Evolutionary conservation across 2,329 filamentous ascomycete genomes (phyloP).

Genomic region (Paraconiothyrium sp.): DNA sequence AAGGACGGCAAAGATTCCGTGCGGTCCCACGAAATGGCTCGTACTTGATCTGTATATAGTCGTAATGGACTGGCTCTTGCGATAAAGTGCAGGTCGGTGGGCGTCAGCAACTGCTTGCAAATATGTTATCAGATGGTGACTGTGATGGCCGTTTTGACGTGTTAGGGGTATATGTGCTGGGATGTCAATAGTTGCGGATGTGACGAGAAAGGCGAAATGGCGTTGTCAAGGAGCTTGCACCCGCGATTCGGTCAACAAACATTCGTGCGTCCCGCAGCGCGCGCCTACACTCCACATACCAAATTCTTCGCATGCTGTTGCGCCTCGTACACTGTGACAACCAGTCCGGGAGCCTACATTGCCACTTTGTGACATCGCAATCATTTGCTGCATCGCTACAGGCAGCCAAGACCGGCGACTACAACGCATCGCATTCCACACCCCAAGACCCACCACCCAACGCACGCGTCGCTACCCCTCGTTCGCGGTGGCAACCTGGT

Average conservation of each 20-base stretch:
- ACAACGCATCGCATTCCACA: slow-evolving; percentile 16
- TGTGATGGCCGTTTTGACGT: slow-evolving; percentile 7
- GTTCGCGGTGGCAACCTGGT: slow-evolving; percentile 2
- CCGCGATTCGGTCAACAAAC: slow-evolving; percentile 24
- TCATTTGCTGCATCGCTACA: slow-evolving; percentile 5
- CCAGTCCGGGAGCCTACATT: slow-evolving; percentile 1
- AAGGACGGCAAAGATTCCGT: slow-evolving; percentile 12
- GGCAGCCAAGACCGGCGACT: slow-evolving; percentile 17
- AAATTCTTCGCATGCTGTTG: not conserved
- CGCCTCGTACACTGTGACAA: not conserved
- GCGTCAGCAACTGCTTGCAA: slow-evolving; percentile 2
- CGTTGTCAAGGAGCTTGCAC: slow-evolving; percentile 14
- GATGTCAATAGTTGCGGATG: slow-evolving; percentile 1
- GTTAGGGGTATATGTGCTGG: slow-evolving; percentile 7
- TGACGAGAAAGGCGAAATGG: not conserved
- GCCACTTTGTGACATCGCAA: not conserved
- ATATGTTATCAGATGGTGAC: slow-evolving; percentile 9
- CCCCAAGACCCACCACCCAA: slow-evolving; percentile 11
- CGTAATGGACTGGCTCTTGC: slow-evolving; percentile 9
- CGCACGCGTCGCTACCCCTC: slow-evolving; percentile 11
- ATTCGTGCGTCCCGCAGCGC: slow-evolving; percentile 4
- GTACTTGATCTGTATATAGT: slow-evolving; percentile 15
- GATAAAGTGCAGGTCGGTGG: not conserved
- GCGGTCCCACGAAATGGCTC: not conserved
- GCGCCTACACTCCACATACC: not conserved